Base-by-base conservation (phyloP, 805 yeast genomes). In the Saturnispora halmiae region DNA sequence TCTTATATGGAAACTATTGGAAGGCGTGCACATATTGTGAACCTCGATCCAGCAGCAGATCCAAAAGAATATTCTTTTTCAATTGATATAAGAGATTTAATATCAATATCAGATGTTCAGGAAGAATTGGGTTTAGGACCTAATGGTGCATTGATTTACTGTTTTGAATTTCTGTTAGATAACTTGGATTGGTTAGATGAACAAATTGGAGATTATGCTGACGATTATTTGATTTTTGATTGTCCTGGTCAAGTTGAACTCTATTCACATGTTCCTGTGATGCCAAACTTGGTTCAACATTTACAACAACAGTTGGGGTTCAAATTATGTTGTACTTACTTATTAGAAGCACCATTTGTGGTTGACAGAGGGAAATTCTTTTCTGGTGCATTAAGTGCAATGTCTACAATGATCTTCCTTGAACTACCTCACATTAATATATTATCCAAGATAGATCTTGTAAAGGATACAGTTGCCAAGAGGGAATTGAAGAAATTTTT, bases 231-330 rank as follows among this genome's bases (percentile, higher is more conserved):
- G 50, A 86, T 90, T 22, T 87, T 90, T 59, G 97, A 90, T 58
- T 88, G 96, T 61, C 97, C 97, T 0, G 97, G 97, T 0, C 97
- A 90, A 58, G 88, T 90, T 46, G 98, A 90, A 60, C 68, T 90
- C 18, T 90, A 90, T 56, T 86, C 94, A 5, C 99, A 92, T 61
- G 76, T 90, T 26, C 97, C 97, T 0, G 90, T 87, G 6, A 67
- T 92, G 39, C 98, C 98, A 2, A 73, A 86, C 3, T 77, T 92
- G 6, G 92, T 86, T 7, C 80, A 79, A 49, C 97, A 92, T 62
- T 67, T 92, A 49, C 82, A 79, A 52, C 76, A 76, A 42, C 80
- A 75, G 47, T 66, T 88, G 55, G 84, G 83, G 54, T 90, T 92
- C 65, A 82, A 79, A 42, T 64, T 94, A 13, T 92, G 99, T 66